phyloP scores from a whole-genome alignment of 352 stramenopile genomes.

The Halophytophthora batemanensis region DNA sequence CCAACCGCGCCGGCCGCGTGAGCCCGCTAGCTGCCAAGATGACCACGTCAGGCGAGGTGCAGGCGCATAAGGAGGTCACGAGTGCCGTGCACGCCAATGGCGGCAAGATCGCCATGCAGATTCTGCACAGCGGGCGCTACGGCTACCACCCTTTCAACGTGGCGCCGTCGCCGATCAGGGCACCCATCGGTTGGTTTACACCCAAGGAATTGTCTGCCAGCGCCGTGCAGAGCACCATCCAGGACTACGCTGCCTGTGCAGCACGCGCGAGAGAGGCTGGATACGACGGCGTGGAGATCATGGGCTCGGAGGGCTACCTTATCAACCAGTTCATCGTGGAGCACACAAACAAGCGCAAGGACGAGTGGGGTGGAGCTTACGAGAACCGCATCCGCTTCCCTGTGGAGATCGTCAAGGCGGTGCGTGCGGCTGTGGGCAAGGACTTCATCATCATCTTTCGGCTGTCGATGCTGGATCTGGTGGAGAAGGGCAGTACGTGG shows the following conservation, averaged over 20 bases:
- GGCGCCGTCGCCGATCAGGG: slow-evolving; percentile 90
- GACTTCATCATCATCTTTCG: slow-evolving; percentile 99
- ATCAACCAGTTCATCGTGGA: slow-evolving; percentile 98
- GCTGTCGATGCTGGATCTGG: slow-evolving; percentile 95
- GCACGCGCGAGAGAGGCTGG: slow-evolving; percentile 85
- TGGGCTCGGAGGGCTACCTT: slow-evolving; percentile 98
- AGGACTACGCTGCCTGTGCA: slow-evolving; percentile 91
- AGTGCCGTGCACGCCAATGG: slow-evolving; percentile 88
- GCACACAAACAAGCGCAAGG: slow-evolving; percentile 93
- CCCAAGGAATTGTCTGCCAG: slow-evolving; percentile 78
- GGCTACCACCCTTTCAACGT: slow-evolving; percentile 96
- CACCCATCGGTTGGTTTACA: slow-evolving; percentile 92
- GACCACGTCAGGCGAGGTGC: slow-evolving; percentile 85
- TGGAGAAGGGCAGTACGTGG: slow-evolving; percentile 88
- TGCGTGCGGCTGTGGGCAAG: slow-evolving; percentile 83
- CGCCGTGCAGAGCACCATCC: slow-evolving; percentile 90
- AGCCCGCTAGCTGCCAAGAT: slow-evolving; percentile 94
- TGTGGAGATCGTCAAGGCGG: slow-evolving; percentile 92
- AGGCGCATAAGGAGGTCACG: slow-evolving; percentile 92
- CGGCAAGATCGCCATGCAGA: slow-evolving; percentile 90
- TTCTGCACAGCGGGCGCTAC: slow-evolving; percentile 94
- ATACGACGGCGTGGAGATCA: slow-evolving; percentile 98
- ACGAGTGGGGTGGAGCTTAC: slow-evolving; percentile 94
- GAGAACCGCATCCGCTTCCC: slow-evolving; percentile 93
- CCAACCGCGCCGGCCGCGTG: slow-evolving; percentile 92